A percentile compares a stretch with the other conserved stretches of the same genome.
phyloP scores from a whole-genome alignment of 768 basidiomycete genomes.

The Tephrocybe sp. region DNA sequence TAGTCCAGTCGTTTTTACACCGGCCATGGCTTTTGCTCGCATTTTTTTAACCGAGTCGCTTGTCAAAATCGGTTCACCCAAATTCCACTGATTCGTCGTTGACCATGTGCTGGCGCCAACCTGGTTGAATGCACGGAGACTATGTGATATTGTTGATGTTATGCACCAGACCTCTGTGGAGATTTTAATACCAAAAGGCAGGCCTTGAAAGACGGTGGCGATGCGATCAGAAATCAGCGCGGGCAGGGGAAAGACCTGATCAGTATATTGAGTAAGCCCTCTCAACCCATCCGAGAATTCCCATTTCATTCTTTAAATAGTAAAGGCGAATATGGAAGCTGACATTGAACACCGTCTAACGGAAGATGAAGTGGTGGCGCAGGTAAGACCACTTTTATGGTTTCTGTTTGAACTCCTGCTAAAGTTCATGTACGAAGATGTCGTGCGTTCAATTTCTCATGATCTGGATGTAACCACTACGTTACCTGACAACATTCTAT shows the following conservation, averaged over 20 bases:
- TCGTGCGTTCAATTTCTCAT: too few species aligned
- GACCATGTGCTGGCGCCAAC: constrained; percentile 18
- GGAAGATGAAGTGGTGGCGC: constrained; percentile 30
- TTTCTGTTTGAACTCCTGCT: neutral
- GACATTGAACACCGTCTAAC: constrained; percentile 25
- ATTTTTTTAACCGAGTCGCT: constrained; percentile 24
- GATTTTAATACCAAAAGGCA: constrained; percentile 32
- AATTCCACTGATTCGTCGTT: constrained; percentile 32
- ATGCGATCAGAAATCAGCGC: too few species aligned
- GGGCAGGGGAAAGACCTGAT: constrained; percentile 30
- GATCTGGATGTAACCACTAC: too few species aligned
- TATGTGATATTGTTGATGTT: constrained; percentile 27
- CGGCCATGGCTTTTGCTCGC: constrained; percentile 6
- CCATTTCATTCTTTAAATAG: constrained; percentile 15
- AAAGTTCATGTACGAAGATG: constrained; percentile 9
- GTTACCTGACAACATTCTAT: neutral
- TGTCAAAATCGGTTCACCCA: constrained; percentile 28
- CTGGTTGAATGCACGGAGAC: constrained; percentile 20
- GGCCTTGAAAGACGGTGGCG: constrained; percentile 28
- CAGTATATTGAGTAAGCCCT: constrained; percentile 21
- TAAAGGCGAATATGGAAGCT: constrained; percentile 29
- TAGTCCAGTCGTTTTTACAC: neutral
- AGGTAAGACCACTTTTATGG: constrained; percentile 21
- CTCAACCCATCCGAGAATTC: neutral
- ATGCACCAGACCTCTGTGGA: constrained; percentile 27